Conservation (phyloP, 768 basidiomycete genomes). For the Pulveroboletus sp. region DNA sequence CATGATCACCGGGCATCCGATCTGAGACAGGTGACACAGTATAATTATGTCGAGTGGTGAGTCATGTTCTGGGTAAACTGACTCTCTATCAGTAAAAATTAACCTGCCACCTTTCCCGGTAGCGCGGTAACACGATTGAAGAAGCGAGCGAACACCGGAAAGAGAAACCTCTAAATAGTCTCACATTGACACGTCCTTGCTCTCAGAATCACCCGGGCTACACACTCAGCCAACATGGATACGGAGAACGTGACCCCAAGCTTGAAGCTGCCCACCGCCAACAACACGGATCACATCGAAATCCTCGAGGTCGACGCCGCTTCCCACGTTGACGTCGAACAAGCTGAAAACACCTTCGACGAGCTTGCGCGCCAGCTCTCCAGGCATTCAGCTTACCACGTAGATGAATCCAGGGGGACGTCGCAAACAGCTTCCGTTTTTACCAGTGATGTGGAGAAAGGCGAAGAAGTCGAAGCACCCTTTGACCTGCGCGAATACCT, state of each 20-base stretch:
- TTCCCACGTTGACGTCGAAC: constrained; percentile 44
- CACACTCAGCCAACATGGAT: constrained; percentile 8
- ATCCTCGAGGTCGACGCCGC: constrained; percentile 19
- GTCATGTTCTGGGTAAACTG: neutral
- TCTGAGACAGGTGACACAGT: no score
- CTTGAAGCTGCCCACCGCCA: neutral
- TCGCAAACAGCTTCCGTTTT: constrained; percentile 25
- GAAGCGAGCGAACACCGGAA: constrained; percentile 5
- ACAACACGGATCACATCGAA: constrained; percentile 14
- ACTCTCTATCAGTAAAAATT: neutral
- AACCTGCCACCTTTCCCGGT: neutral
- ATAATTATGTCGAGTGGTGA: no score
- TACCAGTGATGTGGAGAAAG: constrained; percentile 40
- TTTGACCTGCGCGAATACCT: constrained; percentile 72
- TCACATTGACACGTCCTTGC: neutral
- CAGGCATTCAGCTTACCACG: constrained; percentile 1
- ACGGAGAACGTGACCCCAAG: neutral
- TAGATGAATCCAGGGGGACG: constrained; percentile 14
- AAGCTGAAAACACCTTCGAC: constrained; percentile 53
- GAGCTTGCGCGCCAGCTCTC: constrained; percentile 45
- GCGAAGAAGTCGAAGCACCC: constrained; percentile 29
- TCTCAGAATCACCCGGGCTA: neutral
- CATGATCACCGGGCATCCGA: no score
- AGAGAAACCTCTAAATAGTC: constrained; percentile 14
- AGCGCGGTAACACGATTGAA: no score